A percentile compares a stretch with the other conserved stretches of the same genome.
These are phyloP conservation scores for Porodaedalea pini DNA, from an alignment of 1,284 basidiomycete genomes.

Conservation along the genomic window DNA sequence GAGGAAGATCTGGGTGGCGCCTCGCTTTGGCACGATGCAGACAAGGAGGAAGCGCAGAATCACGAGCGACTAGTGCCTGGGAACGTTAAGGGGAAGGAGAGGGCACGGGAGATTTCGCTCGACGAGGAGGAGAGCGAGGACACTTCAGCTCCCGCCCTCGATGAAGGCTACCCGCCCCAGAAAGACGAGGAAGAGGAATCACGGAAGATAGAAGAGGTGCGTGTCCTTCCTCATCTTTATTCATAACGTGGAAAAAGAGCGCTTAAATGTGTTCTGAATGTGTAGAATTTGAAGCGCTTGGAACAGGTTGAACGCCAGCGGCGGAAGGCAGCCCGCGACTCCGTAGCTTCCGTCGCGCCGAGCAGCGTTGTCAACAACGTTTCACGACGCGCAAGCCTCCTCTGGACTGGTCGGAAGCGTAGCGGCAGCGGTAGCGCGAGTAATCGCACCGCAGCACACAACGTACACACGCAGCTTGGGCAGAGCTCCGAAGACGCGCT, in stretches of 20 bases:
- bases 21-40: constrained; percentile 13
- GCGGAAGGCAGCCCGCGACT: constrained; percentile 60
- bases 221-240: constrained; percentile 24
- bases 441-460: constrained; percentile 29
- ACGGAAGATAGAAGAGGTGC: constrained; percentile 65
- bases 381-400: constrained; percentile 50
- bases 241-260: neutral
- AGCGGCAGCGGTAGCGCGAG: neutral
- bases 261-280: neutral
- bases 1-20: constrained; percentile 20
- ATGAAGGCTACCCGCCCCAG: constrained; percentile 54
- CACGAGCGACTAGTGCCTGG: neutral
- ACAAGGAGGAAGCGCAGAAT: constrained; percentile 9
- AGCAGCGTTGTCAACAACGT: constrained; percentile 53
- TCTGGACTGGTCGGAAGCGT: constrained; percentile 36
- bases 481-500: constrained; percentile 35
- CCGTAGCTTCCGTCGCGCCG: constrained; percentile 30
- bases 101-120: constrained; percentile 11
- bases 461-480: constrained; percentile 46
- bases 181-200: constrained; percentile 64
- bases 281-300: constrained; percentile 68
- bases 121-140: constrained; percentile 24
- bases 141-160: constrained; percentile 7
- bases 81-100: constrained; percentile 17
- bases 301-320: constrained; percentile 68